Evolutionary conservation across 2,329 filamentous ascomycete species (phyloP), one percentile per base, ranked within the genome.

Genomic region (Sclerotiophoma versabilis): DNA sequence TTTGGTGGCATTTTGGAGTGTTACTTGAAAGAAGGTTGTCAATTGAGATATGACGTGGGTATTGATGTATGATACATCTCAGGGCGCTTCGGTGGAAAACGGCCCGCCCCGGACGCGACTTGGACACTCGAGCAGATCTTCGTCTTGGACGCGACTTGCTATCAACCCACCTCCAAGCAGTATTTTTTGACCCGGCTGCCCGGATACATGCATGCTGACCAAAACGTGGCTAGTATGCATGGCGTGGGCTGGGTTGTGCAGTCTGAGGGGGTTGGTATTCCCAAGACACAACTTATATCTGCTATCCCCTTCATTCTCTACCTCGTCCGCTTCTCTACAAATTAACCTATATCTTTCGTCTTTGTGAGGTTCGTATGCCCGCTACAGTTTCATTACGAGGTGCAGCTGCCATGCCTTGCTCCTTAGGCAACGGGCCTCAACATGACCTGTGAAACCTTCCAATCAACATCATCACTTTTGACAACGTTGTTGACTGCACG

Each of bases 1-100:
- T 65, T 65, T 6, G 65, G 62, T 7, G 65, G 56, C 64, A 66
- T 68, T 26, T 30, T 53, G 32, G 26, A 9, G 30, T 12, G 36
- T 19, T 14, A 20, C 9, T 42, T 27, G 26, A 15, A 20, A 36
- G 41, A 37, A 11, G 46, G 23, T 29, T 15, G 33, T 17, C 14
- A 32, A 15, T 47, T 43, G 33, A 19, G 27, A 44, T 38, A 54
- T 54, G 51, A 54, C 45, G 51, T 54, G 32, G 29, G 10, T 54
- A 46, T 49, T 49, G 39, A 54, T 54, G 45, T 33, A 49, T 41
- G 41, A 19, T 23, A 27, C 19, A 12, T 32, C 32, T 29, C 10
- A 14, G 14, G 25, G 30, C 12, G 30, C 25, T 10, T 54, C 51
- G 51, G 51, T 44, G 29, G 15, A 29, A 26, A 9, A 32, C 51